A percentile compares a stretch with the other conserved stretches of the same genome.
These are phyloP conservation scores for Phialophora verrucosa DNA, from an alignment of 2,329 filamentous ascomycete species.

Conservation along the genomic window DNA sequence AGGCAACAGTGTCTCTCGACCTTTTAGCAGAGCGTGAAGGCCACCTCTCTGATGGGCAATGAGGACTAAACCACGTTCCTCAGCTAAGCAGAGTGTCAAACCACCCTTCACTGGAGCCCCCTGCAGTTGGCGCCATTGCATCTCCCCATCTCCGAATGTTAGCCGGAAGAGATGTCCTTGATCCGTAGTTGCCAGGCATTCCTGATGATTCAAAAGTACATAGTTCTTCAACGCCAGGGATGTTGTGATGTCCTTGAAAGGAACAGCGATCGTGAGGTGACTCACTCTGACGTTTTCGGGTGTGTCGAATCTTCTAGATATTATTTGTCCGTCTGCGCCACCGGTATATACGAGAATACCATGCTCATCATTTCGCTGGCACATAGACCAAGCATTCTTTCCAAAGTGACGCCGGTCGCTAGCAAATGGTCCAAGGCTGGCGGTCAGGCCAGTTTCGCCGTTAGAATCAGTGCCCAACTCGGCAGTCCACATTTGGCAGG, in stretches of 20 bases:
- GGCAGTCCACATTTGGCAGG: conserved; percentile 73
- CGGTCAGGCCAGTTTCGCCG: conserved; percentile 26
- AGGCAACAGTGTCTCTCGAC: neutral
- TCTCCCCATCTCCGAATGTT: neutral
- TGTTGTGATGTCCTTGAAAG: conserved; percentile 27
- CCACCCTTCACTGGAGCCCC: conserved; percentile 5
- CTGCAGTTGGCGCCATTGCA: conserved; percentile 12
- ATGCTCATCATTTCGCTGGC: conserved; percentile 44
- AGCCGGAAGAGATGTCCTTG: conserved; percentile 30
- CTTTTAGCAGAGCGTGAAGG: conserved; percentile 9
- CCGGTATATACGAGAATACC: conserved; percentile 68
- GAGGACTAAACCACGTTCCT: conserved; percentile 12
- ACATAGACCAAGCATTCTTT: conserved; percentile 88
- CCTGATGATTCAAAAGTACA: conserved; percentile 17
- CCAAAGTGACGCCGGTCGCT: conserved; percentile 73
- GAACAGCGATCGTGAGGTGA: conserved; percentile 5
- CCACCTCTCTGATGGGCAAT: conserved; percentile 25
- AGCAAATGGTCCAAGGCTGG: conserved; percentile 50
- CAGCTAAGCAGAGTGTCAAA: conserved; percentile 17
- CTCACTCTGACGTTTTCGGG: neutral
- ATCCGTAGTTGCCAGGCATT: conserved; percentile 33
- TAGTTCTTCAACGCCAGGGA: conserved; percentile 34
- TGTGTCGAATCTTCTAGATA: conserved; percentile 40
- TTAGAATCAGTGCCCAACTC: conserved; percentile 44
- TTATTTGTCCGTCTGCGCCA: conserved; percentile 77